These are phyloP conservation scores for Suillus cothurnatus DNA, from an alignment of 768 basidiomycete species.

Conservation along the genomic window DNA sequence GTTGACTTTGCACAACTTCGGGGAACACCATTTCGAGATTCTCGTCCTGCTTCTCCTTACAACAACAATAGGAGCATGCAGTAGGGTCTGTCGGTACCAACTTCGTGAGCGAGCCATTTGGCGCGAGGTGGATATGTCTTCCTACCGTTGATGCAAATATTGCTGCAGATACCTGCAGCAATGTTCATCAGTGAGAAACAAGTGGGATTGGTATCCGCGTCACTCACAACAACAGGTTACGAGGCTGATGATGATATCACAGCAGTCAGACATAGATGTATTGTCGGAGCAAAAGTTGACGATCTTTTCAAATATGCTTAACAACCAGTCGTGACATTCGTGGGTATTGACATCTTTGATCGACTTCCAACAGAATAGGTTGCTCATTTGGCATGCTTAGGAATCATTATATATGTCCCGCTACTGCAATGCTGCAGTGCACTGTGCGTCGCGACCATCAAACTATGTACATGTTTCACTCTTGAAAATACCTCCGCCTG, in stretches of 20 bases:
- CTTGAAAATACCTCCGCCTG: no score
- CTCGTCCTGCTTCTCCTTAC: conserved; percentile 11
- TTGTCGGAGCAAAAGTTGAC: neutral
- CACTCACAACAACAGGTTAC: conserved; percentile 18
- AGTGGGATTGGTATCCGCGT: conserved; percentile 3
- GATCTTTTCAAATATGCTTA: neutral
- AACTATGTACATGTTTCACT: neutral
- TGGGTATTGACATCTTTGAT: neutral
- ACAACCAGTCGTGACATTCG: neutral
- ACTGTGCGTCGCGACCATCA: neutral
- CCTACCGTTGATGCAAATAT: neutral
- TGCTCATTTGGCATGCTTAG: neutral
- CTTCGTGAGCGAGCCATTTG: neutral
- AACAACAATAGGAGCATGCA: conserved; percentile 18
- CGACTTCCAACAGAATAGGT: neutral
- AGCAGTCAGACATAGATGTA: conserved; percentile 18
- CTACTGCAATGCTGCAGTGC: neutral
- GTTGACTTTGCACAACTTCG: conserved; percentile 22
- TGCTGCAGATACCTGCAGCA: neutral
- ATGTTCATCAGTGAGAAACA: conserved; percentile 17
- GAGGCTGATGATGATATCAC: conserved; percentile 24
- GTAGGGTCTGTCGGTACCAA: conserved; percentile 12
- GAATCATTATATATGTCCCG: neutral
- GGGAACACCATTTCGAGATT: conserved; percentile 3
- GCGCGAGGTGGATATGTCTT: neutral